These are phyloP conservation scores for Ophiostoma triangulosporum DNA, from an alignment of 2,329 filamentous ascomycete species.

Conservation along the genomic window DNA sequence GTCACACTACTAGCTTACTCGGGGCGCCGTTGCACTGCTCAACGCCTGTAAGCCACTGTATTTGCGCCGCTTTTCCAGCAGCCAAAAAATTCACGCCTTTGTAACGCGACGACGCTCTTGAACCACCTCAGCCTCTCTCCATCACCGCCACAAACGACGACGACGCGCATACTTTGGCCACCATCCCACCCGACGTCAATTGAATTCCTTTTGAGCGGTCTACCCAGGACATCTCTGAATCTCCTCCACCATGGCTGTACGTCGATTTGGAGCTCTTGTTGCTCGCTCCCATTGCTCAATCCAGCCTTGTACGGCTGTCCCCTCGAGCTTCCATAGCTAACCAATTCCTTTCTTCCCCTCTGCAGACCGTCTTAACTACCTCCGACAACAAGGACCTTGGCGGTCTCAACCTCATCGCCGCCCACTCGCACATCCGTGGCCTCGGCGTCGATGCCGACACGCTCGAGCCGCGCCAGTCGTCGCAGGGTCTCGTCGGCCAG, in stretches of 20 bases:
- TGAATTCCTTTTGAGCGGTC: neutral
- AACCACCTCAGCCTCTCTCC: neutral
- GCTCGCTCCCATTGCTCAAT: neutral
- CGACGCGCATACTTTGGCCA: neutral
- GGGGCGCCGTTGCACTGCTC: too few species aligned
- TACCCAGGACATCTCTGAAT: neutral
- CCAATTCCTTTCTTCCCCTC: neutral
- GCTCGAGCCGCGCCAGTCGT: constrained; percentile 69
- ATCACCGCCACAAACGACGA: neutral
- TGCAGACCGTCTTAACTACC: constrained; percentile 57
- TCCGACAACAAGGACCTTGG: constrained; percentile 93
- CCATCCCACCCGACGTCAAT: neutral
- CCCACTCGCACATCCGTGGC: constrained; percentile 94
- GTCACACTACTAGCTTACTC: too few species aligned
- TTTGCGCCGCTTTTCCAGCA: too few species aligned
- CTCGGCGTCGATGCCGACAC: constrained; percentile 87
- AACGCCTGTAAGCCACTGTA: too few species aligned
- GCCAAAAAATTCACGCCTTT: too few species aligned
- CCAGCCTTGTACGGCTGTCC: neutral
- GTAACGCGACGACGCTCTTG: neutral
- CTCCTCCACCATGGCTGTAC: constrained; percentile 3
- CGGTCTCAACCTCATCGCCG: constrained; percentile 92
- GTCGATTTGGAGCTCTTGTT: neutral
- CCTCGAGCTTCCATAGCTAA: neutral
- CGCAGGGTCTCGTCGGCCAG: constrained; percentile 91